Evolutionary conservation across 495 filamentous ascomycete species (phyloP), one percentile per base, ranked within the genome.

Genomic region (Annulohypoxylon stygium): DNA sequence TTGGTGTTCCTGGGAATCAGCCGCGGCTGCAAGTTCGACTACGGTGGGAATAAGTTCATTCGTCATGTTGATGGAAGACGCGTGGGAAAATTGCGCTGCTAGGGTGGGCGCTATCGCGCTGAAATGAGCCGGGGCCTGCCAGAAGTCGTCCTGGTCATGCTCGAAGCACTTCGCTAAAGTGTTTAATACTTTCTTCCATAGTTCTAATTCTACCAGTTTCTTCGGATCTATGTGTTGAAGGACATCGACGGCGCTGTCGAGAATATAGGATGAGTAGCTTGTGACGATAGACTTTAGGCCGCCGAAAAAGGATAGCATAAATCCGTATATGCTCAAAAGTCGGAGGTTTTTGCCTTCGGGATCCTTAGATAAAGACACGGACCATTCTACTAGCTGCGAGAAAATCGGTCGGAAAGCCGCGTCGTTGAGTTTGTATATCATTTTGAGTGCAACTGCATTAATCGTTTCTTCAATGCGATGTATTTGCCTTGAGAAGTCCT

Each of bases 341-440:
- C 94, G 87, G 23, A 89, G 79, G 8, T 85, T 76, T 50, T 80
- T 85, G 37, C 86, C 89, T 34, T 82, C 70, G 1, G 71, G 76
- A 66, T 93, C 91, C 63, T 86, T 92, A 23, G 90, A 81, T n/a
- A 86, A 81, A 65, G 66, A 82, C 65, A 66, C 81, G 76, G 23
- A 82, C 93, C 94, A 97, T 36, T 97, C 94, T 23, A 95, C 84
- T 5, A 97, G 80, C 62, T 89, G 88, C 14, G 88, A 85, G 79
- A 98, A 98, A 59, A 98, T 89, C 0, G 96, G 96, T n/a, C 95
- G 88, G 88, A 98, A 99, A 16, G 92, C 88, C n/a, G 91, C 89
- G 80, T 99, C 97, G 80, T 97, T 98, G 20, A 98, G 87, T 86
- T 98, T 98, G 82, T 97, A 93, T 58, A 96, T 92, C 90, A 97